These are phyloP conservation scores for Gomphus bonarii DNA, from an alignment of 1,284 basidiomycete genomes.

Conservation along the genomic window DNA sequence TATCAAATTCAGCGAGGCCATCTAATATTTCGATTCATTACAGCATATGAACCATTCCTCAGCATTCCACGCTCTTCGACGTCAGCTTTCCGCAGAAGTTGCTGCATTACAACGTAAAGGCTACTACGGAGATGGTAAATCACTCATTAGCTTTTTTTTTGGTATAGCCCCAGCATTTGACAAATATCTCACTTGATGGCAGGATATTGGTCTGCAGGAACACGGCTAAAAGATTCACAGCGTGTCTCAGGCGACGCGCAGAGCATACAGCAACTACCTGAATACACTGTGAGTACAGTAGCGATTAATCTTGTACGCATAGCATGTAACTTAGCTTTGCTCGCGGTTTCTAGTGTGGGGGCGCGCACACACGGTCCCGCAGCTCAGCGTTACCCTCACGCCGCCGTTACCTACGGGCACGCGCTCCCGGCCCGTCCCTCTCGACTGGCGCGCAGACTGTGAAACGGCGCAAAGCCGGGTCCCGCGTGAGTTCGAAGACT, in stretches of 20 bases:
- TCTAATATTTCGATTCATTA: background rate
- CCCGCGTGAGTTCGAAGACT: constrained; percentile 47
- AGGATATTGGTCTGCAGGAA: constrained; percentile 77
- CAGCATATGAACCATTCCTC: constrained; percentile 73
- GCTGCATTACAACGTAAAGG: constrained; percentile 54
- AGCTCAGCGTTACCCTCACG: constrained; percentile 37
- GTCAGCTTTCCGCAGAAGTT: constrained; percentile 51
- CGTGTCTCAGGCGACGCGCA: constrained; percentile 39
- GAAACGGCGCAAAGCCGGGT: constrained; percentile 60
- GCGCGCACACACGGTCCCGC: constrained; percentile 55
- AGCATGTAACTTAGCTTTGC: background rate
- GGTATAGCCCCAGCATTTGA: background rate
- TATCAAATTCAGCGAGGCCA: background rate
- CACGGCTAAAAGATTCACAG: constrained; percentile 52
- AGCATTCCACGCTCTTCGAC: constrained; percentile 64
- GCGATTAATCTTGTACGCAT: background rate
- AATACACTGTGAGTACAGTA: constrained; percentile 48
- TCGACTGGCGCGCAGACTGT: constrained; percentile 48
- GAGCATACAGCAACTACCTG: constrained; percentile 50
- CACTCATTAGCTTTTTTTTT: constrained; percentile 13
- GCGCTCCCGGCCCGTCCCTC: constrained; percentile 33
- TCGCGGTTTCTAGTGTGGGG: constrained; percentile 49
- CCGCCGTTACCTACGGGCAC: constrained; percentile 22
- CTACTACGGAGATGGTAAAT: constrained; percentile 68
- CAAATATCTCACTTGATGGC: constrained; percentile 3